A percentile compares a stretch with the other conserved stretches of the same genome.
Evolutionary conservation across 371 early-diverging fungal species (phyloP).

Genomic region (Mortierella sp.): DNA sequence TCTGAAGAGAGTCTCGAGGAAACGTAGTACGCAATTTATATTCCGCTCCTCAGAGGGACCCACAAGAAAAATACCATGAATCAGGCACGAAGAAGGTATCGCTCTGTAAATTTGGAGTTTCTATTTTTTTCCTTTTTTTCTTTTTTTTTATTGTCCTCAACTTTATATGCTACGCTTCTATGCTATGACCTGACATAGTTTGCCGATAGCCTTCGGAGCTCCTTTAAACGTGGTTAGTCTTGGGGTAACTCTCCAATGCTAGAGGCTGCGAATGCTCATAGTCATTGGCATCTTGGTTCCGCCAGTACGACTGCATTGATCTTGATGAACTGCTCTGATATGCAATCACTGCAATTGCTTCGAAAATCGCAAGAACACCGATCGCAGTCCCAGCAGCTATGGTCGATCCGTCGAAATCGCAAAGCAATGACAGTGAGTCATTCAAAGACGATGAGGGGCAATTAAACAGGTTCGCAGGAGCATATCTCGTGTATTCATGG

Average conservation of each 20-base stretch:
- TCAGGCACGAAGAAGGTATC: no score
- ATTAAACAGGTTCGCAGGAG: neutral
- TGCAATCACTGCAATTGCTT: neutral
- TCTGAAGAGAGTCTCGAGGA: no score
- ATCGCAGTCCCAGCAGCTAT: neutral
- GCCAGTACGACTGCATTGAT: neutral
- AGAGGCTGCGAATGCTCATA: neutral
- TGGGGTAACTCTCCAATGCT: neutral
- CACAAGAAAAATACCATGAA: no score
- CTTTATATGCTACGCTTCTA: no score
- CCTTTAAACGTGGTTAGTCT: neutral
- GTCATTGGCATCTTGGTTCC: neutral
- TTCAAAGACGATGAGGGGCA: neutral
- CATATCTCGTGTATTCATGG: neutral
- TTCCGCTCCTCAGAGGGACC: no score
- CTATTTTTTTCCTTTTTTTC: no score
- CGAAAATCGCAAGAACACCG: neutral
- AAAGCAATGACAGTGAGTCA: neutral
- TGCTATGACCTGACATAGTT: neutral
- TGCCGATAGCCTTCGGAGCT: neutral
- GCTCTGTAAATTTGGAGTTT: no score
- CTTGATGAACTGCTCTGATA: neutral
- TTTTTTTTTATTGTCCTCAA: no score
- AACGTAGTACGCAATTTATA: no score
- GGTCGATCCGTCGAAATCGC: conserved; percentile 1